A percentile compares a stretch with the other conserved stretches of the same genome.
Conservation (phyloP, 208 protist species). For the Trypanosoma cruzi region DNA sequence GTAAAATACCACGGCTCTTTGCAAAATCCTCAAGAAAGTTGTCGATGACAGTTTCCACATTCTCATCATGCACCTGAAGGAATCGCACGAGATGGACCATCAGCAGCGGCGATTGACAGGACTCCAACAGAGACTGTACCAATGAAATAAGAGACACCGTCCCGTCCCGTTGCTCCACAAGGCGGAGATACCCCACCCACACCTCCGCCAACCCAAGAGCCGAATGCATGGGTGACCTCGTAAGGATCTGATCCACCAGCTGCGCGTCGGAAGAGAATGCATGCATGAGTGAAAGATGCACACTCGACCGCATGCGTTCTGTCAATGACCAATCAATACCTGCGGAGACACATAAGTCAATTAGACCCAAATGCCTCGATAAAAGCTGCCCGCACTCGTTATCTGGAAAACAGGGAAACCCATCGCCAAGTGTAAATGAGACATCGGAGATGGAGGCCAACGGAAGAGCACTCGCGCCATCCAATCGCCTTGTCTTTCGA, state of each 20-base stretch:
- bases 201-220: constrained; percentile 34
- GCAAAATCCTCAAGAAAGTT: constrained; percentile 20
- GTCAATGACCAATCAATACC: constrained; percentile 36
- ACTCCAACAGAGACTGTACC: constrained; percentile 24
- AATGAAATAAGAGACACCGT: constrained; percentile 24
- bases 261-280: constrained; percentile 40
- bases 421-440: constrained; percentile 36
- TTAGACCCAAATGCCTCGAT: constrained; percentile 39
- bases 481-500: constrained; percentile 35
- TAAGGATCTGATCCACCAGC: constrained; percentile 57
- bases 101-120: constrained; percentile 20
- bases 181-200: constrained; percentile 54
- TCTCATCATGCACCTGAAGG: constrained; percentile 25
- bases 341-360: constrained; percentile 32
- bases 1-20: not conserved
- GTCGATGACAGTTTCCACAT: constrained; percentile 1
- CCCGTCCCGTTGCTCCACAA: constrained; percentile 41
- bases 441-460: constrained; percentile 71
- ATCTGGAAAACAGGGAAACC: constrained; percentile 27
- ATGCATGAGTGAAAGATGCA: constrained; percentile 60
- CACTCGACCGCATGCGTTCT: constrained; percentile 36
- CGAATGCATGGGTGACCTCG: constrained; percentile 40
- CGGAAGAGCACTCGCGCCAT: constrained; percentile 40
- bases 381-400: constrained; percentile 39
- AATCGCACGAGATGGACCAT: constrained; percentile 13